Evolutionary conservation across 208 protist species (phyloP).

Genomic region (Trypanosoma theileri): DNA sequence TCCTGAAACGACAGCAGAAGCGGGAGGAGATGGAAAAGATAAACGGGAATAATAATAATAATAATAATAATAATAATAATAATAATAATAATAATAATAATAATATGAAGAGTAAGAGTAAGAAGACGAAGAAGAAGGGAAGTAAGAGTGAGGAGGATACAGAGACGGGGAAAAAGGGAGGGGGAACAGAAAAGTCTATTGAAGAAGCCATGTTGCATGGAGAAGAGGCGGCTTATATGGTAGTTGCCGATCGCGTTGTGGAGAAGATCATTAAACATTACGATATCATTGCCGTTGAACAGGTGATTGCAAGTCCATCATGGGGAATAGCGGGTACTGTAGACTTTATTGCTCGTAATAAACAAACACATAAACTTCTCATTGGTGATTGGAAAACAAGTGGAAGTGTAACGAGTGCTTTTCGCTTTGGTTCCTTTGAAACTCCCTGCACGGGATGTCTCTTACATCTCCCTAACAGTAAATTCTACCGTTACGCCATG

Average conservation of each 20-base stretch:
- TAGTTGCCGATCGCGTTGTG: constrained; percentile 62
- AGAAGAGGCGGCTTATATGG: constrained; percentile 66
- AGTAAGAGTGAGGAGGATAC: constrained; percentile 1
- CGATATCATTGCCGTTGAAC: constrained; percentile 67
- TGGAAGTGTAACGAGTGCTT: constrained; percentile 65
- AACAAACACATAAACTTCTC: constrained; percentile 54
- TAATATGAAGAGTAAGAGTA: constrained; percentile 9
- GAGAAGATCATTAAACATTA: constrained; percentile 46
- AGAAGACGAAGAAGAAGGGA: neutral
- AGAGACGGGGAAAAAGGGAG: neutral
- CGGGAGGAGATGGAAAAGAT: constrained; percentile 8
- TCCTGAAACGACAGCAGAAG: constrained; percentile 40
- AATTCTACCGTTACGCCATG: constrained; percentile 84
- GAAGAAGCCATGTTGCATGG: constrained; percentile 66
- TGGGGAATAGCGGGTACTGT: constrained; percentile 82
- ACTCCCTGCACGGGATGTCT: constrained; percentile 63
- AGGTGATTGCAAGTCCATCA: constrained; percentile 60
- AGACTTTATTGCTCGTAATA: constrained; percentile 78
- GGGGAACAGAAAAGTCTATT: constrained; percentile 5
- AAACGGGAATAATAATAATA: neutral
- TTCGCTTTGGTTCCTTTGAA: constrained; percentile 83
- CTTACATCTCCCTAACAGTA: constrained; percentile 80
- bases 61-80: constrained; percentile 4
- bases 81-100: constrained; percentile 2
- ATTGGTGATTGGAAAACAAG: constrained; percentile 91